Evolutionary conservation across 768 basidiomycete species (phyloP).

Genomic region (Clavulina sp.): DNA sequence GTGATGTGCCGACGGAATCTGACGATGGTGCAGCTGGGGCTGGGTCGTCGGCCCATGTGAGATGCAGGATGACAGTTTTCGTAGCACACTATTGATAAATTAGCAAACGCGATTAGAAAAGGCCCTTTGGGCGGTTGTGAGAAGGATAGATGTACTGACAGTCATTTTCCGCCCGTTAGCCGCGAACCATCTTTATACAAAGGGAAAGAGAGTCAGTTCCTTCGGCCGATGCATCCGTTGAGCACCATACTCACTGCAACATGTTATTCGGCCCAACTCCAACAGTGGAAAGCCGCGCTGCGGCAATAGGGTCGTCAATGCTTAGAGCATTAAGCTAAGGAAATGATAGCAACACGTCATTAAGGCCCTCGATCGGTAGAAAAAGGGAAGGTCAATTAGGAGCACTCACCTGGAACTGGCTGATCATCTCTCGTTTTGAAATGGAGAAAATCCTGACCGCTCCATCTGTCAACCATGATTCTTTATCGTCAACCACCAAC

Average conservation of each 20-base stretch:
- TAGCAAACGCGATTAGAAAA: not conserved
- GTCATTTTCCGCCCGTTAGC: slow-evolving; percentile 85
- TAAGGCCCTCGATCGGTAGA: not conserved
- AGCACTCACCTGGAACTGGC: slow-evolving; percentile 68
- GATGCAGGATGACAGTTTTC: slow-evolving; percentile 67
- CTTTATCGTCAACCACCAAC: not conserved
- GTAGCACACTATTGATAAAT: slow-evolving; percentile 50
- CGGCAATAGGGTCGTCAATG: slow-evolving; percentile 44
- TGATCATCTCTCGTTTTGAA: slow-evolving; percentile 81
- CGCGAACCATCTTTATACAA: slow-evolving; percentile 56
- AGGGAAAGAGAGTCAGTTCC: slow-evolving; percentile 9
- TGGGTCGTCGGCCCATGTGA: slow-evolving; percentile 43
- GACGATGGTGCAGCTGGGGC: not conserved
- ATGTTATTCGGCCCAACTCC: slow-evolving; percentile 72
- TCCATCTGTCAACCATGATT: not conserved
- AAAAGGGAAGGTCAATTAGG: not conserved
- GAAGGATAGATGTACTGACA: slow-evolving; percentile 26
- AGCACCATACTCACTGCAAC: slow-evolving; percentile 43
- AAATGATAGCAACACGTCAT: too few relatives aligned
- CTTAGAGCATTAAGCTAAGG: slow-evolving; percentile 30
- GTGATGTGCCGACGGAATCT: too few relatives aligned
- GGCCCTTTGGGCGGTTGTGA: not conserved
- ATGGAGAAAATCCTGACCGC: too few relatives aligned
- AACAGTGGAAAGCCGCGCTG: slow-evolving; percentile 53
- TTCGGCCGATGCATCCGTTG: not conserved